phyloP scores from a whole-genome alignment of 345 rosid species.

The Microcos paniculata region DNA sequence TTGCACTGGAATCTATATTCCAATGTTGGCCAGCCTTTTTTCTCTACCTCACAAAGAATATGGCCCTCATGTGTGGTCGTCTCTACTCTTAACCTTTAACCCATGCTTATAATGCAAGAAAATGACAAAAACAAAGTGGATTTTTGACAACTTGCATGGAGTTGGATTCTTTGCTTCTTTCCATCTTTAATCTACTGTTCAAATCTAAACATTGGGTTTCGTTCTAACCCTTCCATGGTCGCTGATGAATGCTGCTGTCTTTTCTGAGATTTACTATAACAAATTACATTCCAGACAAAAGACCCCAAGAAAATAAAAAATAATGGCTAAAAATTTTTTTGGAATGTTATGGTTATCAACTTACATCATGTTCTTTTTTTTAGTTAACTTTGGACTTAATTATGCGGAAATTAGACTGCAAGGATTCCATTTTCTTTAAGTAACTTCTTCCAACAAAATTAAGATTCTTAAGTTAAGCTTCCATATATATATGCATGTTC shows the following conservation, averaged over 20 bases:
- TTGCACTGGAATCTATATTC: background rate
- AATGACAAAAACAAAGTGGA: constrained; percentile 26
- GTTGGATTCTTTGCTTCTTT: constrained; percentile 27
- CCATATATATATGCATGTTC: background rate
- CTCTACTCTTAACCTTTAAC: background rate
- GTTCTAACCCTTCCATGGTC: no score
- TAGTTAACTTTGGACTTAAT: background rate
- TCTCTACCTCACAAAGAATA: background rate
- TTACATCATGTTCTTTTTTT: background rate
- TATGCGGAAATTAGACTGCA: background rate
- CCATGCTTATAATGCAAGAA: constrained; percentile 24
- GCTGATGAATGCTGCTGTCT: no score
- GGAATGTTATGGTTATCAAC: background rate
- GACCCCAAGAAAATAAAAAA: no score
- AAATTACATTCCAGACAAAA: background rate
- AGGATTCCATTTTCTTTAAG: background rate
- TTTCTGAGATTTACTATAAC: background rate
- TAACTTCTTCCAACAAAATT: background rate
- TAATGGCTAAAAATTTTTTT: no score
- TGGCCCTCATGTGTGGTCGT: constrained; percentile 26
- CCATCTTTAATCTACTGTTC: background rate
- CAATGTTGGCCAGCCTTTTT: background rate
- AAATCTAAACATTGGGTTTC: background rate
- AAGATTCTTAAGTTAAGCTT: background rate
- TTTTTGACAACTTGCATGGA: constrained; percentile 20